A percentile compares a stretch with the other conserved stretches of the same genome.
Evolutionary conservation across 768 basidiomycete genomes (phyloP).

Genomic region (Gymnopilus junonius): DNA sequence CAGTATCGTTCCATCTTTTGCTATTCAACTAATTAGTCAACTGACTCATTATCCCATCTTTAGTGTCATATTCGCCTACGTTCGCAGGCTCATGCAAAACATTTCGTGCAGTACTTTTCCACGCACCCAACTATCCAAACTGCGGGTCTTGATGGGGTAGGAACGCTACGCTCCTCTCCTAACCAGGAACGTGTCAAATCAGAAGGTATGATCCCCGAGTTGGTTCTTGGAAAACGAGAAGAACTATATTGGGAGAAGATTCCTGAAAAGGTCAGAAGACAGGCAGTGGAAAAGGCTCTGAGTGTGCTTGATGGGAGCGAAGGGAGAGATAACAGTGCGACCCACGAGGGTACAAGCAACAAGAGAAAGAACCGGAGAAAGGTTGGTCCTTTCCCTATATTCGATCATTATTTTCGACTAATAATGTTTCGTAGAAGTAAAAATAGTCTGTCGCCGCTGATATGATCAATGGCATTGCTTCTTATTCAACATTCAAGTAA

Average conservation of each 20-base stretch:
- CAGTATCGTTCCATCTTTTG: slow-evolving; percentile 25
- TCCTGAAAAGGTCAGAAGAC: slow-evolving; percentile 68
- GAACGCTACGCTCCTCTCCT: slow-evolving; percentile 27
- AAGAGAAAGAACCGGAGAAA: background rate
- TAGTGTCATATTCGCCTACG: slow-evolving; percentile 79
- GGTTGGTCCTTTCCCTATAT: background rate
- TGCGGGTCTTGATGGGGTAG: slow-evolving; percentile 59
- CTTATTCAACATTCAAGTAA: background rate
- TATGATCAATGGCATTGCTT: too few relatives aligned
- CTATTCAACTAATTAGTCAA: background rate
- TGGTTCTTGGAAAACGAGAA: slow-evolving; percentile 66
- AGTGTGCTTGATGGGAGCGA: background rate
- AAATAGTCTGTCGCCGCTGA: too few relatives aligned
- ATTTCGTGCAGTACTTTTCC: slow-evolving; percentile 50
- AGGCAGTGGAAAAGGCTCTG: slow-evolving; percentile 59
- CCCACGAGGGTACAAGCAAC: background rate
- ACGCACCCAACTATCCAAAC: slow-evolving; percentile 42
- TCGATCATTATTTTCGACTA: background rate
- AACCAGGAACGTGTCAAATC: background rate
- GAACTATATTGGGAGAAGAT: slow-evolving; percentile 82
- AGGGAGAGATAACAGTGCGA: background rate
- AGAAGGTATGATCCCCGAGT: slow-evolving; percentile 50
- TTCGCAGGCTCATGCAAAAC: slow-evolving; percentile 47
- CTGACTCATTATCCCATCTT: background rate
- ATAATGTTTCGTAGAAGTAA: background rate